These are phyloP conservation scores for Saccharomyces paradoxus DNA, from an alignment of 805 yeast species.

Conservation along the genomic window DNA sequence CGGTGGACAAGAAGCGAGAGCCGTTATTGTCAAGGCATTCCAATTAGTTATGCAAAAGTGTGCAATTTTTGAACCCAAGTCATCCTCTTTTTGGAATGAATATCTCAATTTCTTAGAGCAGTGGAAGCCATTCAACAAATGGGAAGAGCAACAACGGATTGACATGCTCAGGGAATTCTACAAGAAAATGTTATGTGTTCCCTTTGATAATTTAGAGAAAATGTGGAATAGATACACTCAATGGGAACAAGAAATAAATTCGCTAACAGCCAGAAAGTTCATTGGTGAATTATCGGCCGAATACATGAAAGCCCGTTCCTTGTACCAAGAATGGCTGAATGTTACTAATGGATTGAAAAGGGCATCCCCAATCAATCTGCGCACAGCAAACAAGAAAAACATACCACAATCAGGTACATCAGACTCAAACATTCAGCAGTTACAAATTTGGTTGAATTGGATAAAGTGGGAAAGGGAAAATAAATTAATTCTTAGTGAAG, in stretches of 20 bases:
- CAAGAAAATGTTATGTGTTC: conserved; percentile 63
- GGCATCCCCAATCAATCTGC: conserved; percentile 23
- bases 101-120: conserved; percentile 69
- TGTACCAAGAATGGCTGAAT: conserved; percentile 61
- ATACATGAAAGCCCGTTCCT: conserved; percentile 80
- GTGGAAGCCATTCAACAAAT: conserved; percentile 71
- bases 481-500: conserved; percentile 51
- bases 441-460: conserved; percentile 64
- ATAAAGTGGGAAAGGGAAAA: conserved; percentile 70
- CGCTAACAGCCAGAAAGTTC: conserved; percentile 73
- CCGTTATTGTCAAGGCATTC: conserved; percentile 68
- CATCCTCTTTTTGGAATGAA: conserved; percentile 71
- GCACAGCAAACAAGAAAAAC: conserved; percentile 22
- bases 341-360: conserved; percentile 45
- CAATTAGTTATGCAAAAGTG: conserved; percentile 73
- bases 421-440: conserved; percentile 27
- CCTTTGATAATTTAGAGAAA: conserved; percentile 63
- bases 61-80: conserved; percentile 61
- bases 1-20: conserved; percentile 75
- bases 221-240: conserved; percentile 74
- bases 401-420: conserved; percentile 17
- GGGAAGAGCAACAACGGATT: conserved; percentile 78
- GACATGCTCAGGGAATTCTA: conserved; percentile 70
- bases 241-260: conserved; percentile 74
- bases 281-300: conserved; percentile 74